These are phyloP conservation scores for Calonectria hongkongensis DNA, from an alignment of 2,329 filamentous ascomycete genomes.

Conservation along the genomic window DNA sequence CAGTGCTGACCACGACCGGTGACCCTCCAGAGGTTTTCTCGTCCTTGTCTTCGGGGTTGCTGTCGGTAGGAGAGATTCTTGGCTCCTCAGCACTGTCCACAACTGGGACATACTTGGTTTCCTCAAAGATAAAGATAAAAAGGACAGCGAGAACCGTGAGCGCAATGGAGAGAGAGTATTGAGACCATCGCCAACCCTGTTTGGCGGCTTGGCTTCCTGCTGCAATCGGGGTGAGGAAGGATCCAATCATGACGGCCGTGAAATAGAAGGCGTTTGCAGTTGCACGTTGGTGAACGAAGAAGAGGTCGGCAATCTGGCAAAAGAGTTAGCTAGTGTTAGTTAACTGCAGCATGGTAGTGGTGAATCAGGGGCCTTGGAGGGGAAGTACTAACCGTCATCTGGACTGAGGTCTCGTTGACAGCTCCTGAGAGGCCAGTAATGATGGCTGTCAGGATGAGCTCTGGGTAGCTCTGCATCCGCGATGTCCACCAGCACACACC, in stretches of 20 bases:
- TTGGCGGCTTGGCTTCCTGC: constrained; percentile 51
- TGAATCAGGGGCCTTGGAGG: rapidly evolving
- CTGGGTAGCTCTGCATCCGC: constrained; percentile 45
- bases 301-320: constrained; percentile 57
- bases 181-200: constrained; percentile 54
- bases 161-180: constrained; percentile 50
- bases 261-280: constrained; percentile 59
- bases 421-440: constrained; percentile 61
- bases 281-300: constrained; percentile 58
- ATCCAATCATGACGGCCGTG: constrained; percentile 56
- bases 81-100: constrained; percentile 5
- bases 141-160: constrained; percentile 50
- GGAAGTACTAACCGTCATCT: constrained; percentile 58
- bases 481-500: constrained; percentile 50
- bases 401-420: constrained; percentile 62
- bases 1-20: not conserved
- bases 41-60: not conserved
- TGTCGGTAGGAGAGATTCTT: not conserved
- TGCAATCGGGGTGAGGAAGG: constrained; percentile 57
- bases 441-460: constrained; percentile 53
- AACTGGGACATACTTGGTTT: constrained; percentile 56
- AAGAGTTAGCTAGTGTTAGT: not conserved
- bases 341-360: rapidly evolving
- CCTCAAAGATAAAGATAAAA: constrained; percentile 53
- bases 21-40: constrained; percentile 2